These are phyloP conservation scores for Oidiodendron maius DNA, from an alignment of 495 filamentous ascomycete genomes.

Conservation along the genomic window DNA sequence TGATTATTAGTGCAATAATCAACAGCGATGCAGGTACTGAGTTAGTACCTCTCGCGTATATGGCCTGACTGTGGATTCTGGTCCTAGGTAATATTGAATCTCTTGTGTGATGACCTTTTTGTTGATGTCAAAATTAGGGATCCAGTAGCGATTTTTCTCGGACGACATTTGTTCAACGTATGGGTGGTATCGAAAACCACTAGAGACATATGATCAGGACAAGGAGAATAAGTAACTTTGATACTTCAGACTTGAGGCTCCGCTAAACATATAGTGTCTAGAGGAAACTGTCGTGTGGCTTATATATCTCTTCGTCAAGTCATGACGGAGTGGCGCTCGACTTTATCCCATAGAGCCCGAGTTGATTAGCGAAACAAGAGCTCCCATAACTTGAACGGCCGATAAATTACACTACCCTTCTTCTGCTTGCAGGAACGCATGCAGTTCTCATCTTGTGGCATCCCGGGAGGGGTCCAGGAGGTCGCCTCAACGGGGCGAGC, in stretches of 20 bases:
- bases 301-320: neutral
- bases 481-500: conserved; percentile 1
- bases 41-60: conserved; percentile 44
- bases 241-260: neutral
- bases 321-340: too few species aligned
- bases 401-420: too few species aligned
- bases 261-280: neutral
- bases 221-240: neutral
- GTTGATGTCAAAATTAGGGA: conserved; percentile 49
- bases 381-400: too few species aligned
- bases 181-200: conserved; percentile 3
- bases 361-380: too few species aligned
- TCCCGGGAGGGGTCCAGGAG: neutral
- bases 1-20: conserved; percentile 24
- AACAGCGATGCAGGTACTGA: conserved; percentile 7
- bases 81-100: conserved; percentile 50
- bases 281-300: neutral
- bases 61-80: conserved; percentile 44
- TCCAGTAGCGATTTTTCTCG: conserved; percentile 46
- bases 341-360: too few species aligned
- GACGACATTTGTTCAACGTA: conserved; percentile 16
- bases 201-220: conserved; percentile 13
- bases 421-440: too few species aligned
- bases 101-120: conserved; percentile 52
- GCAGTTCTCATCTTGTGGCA: too few species aligned